phyloP scores from a whole-genome alignment of 331 rosid genomes.

The Saraca asoca region DNA sequence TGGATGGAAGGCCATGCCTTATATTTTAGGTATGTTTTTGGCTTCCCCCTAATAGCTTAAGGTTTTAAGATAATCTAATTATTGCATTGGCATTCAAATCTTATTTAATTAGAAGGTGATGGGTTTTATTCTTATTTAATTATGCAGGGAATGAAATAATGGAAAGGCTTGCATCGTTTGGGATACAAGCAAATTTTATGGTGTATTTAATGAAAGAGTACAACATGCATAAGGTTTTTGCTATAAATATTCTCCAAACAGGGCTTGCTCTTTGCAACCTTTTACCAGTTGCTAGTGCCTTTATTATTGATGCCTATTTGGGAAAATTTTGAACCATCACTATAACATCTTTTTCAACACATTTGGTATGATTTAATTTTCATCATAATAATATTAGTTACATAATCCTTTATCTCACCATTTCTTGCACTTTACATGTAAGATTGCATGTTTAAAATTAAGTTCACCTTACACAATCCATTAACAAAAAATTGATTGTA shows the following conservation, averaged over 20 bases:
- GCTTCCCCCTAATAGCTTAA: too few species aligned
- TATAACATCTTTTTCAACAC: slow-evolving; percentile 45
- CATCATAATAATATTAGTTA: too few species aligned
- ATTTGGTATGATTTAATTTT: slow-evolving; percentile 34
- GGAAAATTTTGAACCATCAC: slow-evolving; percentile 49
- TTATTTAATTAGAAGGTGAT: too few species aligned
- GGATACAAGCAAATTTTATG: slow-evolving; percentile 50
- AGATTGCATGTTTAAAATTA: too few species aligned
- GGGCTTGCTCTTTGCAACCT: slow-evolving; percentile 41
- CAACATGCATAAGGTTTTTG: slow-evolving; percentile 54
- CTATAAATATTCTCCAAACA: slow-evolving; percentile 48
- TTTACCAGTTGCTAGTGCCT: slow-evolving; percentile 45
- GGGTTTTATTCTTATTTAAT: too few species aligned
- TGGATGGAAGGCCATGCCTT: slow-evolving; percentile 59
- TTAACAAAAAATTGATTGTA: too few species aligned
- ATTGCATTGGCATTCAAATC: too few species aligned
- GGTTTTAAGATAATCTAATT: too few species aligned
- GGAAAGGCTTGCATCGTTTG: slow-evolving; percentile 50
- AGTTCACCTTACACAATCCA: too few species aligned
- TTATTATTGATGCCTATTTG: slow-evolving; percentile 48
- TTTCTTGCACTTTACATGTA: too few species aligned
- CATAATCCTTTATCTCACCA: too few species aligned
- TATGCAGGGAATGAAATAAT: slow-evolving; percentile 48
- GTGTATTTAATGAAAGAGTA: slow-evolving; percentile 53
- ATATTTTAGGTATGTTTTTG: slow-evolving; percentile 35